Base-by-base conservation (phyloP, 2,329 filamentous ascomycete genomes). In the Cordyceps tenuipes region DNA sequence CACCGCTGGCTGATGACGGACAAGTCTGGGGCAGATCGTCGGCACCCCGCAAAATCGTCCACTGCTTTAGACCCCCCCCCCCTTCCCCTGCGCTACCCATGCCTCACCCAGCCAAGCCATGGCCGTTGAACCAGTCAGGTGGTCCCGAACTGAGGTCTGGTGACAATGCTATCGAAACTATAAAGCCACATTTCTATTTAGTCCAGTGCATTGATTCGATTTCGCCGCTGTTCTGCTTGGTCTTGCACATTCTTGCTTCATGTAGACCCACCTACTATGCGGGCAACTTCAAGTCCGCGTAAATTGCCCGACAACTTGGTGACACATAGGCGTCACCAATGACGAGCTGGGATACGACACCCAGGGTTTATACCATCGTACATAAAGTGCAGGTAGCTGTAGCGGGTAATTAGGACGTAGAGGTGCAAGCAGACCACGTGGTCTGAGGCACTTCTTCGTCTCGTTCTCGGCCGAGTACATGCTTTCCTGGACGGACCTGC, bases 61-160 rank as follows among this genome's bases (percentile, higher is more conserved):
- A 52, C n/a, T 44, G 56, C 51, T 59, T 36, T 48, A 59, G 47
- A 59, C 34, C 56, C 56, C 56, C 39, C 23, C 23, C 23, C 56
- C 56, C 56, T 26, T 4, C 23, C 23, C 4, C 3, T 23, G 26
- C 26, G 48, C 48, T 44, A 59, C 48, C 56, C 56, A 51, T 48
- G 26, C 39, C 26, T 17, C 39, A 6, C n/a, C 23, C 46, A 51
- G 56, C 39, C 48, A 46, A 51, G 56, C 39, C 48, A 46, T 36
- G 23, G 56, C 56, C 56, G 48, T 52, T 34, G 56, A 36, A 15
- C 56, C 56, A 59, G 56, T 59, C 56, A 59, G 56, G 56, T 59
- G 56, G 56, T 36, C 56, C 34, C 15, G 36, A n/a, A 48, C 21
- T 19, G 47, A 59, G 56, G 56, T 59, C 56, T 59, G 56, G 47